Conservation (phyloP, 208 protist species). For the Polymyxa betae region DNA sequence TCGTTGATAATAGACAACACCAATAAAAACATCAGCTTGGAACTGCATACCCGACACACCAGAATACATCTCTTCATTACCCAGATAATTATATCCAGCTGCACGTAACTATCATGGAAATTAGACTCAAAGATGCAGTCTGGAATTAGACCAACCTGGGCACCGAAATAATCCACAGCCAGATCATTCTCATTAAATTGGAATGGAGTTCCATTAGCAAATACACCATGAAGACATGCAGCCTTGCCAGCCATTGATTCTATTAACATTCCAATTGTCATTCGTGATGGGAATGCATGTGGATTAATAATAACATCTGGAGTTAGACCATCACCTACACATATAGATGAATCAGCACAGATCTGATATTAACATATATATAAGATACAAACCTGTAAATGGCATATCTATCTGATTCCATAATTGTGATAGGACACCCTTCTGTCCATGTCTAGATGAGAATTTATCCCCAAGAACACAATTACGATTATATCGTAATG, state of each 20-base stretch:
- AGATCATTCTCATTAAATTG: constrained; percentile 78
- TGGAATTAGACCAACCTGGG: too few species aligned
- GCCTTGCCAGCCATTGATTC: constrained; percentile 74
- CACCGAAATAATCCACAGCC: constrained; percentile 91
- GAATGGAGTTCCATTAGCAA: constrained; percentile 90
- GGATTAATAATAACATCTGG: constrained; percentile 99
- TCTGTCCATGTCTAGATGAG: constrained; percentile 98
- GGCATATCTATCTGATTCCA: constrained; percentile 83
- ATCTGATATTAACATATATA: constrained; percentile 69
- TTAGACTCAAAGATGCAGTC: not conserved
- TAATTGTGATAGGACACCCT: constrained; percentile 94
- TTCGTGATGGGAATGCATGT: constrained; percentile 99
- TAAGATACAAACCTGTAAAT: constrained; percentile 69
- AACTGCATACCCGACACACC: constrained; percentile 82
- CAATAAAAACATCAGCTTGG: constrained; percentile 70
- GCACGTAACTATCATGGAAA: constrained; percentile 40
- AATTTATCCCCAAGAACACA: constrained; percentile 99
- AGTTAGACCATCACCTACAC: constrained; percentile 84
- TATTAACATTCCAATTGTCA: constrained; percentile 97
- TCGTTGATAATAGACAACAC: constrained; percentile 98
- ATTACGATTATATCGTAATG: constrained; percentile 88
- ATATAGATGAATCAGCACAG: constrained; percentile 49
- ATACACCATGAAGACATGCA: constrained; percentile 62
- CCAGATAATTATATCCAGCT: constrained; percentile 65
- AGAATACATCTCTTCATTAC: constrained; percentile 75